A percentile compares a stretch with the other conserved stretches of the same genome.
These are phyloP conservation scores for Trichoderma sp. DNA, from an alignment of 2,329 filamentous ascomycete genomes.

Conservation along the genomic window DNA sequence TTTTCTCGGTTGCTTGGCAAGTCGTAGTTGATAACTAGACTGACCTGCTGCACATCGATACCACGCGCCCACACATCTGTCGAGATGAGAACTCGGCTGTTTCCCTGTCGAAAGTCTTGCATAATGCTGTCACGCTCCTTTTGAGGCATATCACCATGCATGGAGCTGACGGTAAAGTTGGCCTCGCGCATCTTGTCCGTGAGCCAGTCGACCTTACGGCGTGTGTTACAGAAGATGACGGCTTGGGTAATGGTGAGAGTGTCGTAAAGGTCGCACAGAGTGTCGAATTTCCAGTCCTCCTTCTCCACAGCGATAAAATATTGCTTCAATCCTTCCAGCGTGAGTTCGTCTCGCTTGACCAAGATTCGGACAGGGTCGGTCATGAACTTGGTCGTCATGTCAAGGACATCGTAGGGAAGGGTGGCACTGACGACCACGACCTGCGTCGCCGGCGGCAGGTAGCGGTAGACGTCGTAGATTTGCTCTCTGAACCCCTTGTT, in stretches of 20 bases:
- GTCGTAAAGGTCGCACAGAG: conserved; percentile 96
- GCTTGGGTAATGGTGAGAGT: conserved; percentile 98
- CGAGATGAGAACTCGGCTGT: conserved; percentile 92
- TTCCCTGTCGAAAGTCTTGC: conserved; percentile 97
- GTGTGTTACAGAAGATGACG: conserved; percentile 99
- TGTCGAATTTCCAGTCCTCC: conserved; percentile 99
- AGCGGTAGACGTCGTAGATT: conserved; percentile 98
- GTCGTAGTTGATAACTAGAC: conserved; percentile 98
- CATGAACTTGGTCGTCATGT: conserved; percentile 99
- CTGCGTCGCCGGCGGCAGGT: conserved; percentile 92
- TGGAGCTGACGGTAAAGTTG: conserved; percentile 97
- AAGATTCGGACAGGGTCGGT: conserved; percentile 94
- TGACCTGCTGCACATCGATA: conserved; percentile 98
- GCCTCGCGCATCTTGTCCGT: conserved; percentile 99
- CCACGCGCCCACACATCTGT: conserved; percentile 98
- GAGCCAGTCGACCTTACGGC: conserved; percentile 98
- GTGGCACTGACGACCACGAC: conserved; percentile 98
- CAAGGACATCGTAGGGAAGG: conserved; percentile 93
- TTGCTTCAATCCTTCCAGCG: conserved; percentile 94
- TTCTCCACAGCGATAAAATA: conserved; percentile 99
- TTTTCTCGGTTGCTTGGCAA: conserved; percentile 98
- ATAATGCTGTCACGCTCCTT: conserved; percentile 98
- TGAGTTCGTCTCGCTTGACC: conserved; percentile 98
- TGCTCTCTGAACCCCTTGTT: conserved; percentile 97
- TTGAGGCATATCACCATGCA: conserved; percentile 99